Conservation (phyloP, 345 rosid genomes). For the Streptanthus diversifolius region DNA sequence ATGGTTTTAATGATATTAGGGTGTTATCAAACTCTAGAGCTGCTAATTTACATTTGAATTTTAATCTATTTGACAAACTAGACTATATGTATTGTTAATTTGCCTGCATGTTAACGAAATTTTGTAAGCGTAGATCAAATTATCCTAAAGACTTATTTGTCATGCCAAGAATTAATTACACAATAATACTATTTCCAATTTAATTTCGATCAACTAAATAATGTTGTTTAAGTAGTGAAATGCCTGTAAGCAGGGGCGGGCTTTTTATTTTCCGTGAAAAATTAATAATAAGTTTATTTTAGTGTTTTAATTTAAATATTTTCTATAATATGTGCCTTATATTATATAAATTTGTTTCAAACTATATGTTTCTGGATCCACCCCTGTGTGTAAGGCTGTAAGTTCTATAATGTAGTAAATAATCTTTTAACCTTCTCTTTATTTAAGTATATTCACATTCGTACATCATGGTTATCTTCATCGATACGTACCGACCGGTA, state of each 20-base stretch:
- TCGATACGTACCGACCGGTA: slow-evolving; percentile 3
- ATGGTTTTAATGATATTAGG: neutral
- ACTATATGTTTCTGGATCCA: no score
- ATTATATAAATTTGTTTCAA: no score
- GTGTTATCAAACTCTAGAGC: neutral
- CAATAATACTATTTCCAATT: neutral
- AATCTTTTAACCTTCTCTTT: neutral
- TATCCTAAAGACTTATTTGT: neutral
- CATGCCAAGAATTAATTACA: neutral
- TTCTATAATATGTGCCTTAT: no score
- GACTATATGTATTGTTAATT: neutral
- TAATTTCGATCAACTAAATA: neutral
- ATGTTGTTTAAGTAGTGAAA: neutral
- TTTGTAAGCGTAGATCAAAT: neutral
- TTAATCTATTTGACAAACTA: neutral
- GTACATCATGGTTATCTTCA: slow-evolving; percentile 9
- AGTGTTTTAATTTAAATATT: no score
- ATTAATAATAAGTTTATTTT: no score
- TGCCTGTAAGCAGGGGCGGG: no score
- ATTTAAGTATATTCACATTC: neutral
- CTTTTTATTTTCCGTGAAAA: no score
- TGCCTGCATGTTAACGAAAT: neutral
- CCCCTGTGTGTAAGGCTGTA: no score
- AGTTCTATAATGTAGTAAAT: no score
- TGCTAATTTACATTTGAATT: neutral